Conservation (phyloP, 805 yeast species). For the Candida xyloterini region DNA sequence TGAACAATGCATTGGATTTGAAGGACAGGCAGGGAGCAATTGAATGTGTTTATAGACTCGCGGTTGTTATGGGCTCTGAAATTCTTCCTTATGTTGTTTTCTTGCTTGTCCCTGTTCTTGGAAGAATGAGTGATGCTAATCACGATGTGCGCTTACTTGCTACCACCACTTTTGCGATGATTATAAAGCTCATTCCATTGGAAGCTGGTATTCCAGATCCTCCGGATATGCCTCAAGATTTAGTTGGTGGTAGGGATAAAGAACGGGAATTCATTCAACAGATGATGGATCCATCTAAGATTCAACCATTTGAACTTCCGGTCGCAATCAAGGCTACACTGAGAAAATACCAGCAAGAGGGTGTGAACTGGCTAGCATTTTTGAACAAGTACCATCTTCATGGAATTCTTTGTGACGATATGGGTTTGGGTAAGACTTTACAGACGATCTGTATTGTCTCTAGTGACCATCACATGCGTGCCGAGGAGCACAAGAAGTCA, state of each 20-base stretch:
- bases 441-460: conserved; percentile 97
- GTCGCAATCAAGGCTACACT: conserved; percentile 89
- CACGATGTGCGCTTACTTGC: conserved; percentile 85
- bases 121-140: conserved; percentile 96
- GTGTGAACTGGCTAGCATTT: conserved; percentile 97
- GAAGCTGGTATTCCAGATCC: conserved; percentile 98
- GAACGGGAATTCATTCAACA: conserved; percentile 94
- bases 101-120: conserved; percentile 91
- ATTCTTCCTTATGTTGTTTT: conserved; percentile 94
- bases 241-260: conserved; percentile 83
- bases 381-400: conserved; percentile 92
- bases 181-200: conserved; percentile 90
- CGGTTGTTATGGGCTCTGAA: conserved; percentile 79
- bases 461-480: conserved; percentile 87
- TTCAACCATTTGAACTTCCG: conserved; percentile 83
- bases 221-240: conserved; percentile 77
- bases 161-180: conserved; percentile 94
- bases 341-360: conserved; percentile 95
- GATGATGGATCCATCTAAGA: conserved; percentile 95
- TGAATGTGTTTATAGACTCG: conserved; percentile 84
- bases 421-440: conserved; percentile 97
- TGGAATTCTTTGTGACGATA: conserved; percentile 98
- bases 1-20: conserved; percentile 69
- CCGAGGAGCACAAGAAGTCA: conserved; percentile 62
- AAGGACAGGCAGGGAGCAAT: conserved; percentile 88